Evolutionary conservation across 2,329 filamentous ascomycete genomes (phyloP), one percentile per base, ranked within the genome.

Genomic region (Corinectria fuckeliana): DNA sequence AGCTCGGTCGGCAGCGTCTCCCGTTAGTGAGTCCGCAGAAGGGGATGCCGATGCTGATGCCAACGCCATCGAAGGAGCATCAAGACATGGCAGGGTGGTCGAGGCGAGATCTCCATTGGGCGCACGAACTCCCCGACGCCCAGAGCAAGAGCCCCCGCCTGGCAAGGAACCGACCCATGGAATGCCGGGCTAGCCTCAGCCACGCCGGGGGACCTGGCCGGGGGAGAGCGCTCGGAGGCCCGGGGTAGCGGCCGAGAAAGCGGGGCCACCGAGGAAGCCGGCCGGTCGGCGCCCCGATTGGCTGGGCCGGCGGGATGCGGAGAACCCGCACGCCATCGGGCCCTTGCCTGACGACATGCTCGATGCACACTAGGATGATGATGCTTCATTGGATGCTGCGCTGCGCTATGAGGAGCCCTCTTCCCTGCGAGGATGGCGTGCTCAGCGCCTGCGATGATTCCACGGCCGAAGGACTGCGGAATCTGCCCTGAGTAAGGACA

Each of bases 311-410:
- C 5, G 13, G 30, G 54, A 41, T 66, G 65, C 64, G 67, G 67
- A 53, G 62, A 62, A 57, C 62, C 67, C 66, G 68, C 68, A 70
- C 68, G 68, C 66, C 64, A 70, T 70, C 48, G 34, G 34, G 26
- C 41, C 56, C 50, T 56, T 26, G 48, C 38, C 36, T 70, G 62
- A 65, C 64, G 68, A 63, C 52, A 65, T 56, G 45, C n/a, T 34
- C 25, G 41, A 25, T 56, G 20, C 23, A 25, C 25, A 25, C 25
- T 32, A 36, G 48, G 55, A 55, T 45, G 18, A 13, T 30, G 36
- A 56, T 55, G 41, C 56, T 69, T 60, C 38, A 69, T 67, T 69
- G 67, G 67, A 62, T 53, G 26, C 54, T 51, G 30, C 50, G 30
- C 48, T 30, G 51, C 45, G 42, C 42, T 54, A 32, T 48, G 3